phyloP scores from a whole-genome alignment of 2,329 filamentous ascomycete species.

The Exophiala viscosa region DNA sequence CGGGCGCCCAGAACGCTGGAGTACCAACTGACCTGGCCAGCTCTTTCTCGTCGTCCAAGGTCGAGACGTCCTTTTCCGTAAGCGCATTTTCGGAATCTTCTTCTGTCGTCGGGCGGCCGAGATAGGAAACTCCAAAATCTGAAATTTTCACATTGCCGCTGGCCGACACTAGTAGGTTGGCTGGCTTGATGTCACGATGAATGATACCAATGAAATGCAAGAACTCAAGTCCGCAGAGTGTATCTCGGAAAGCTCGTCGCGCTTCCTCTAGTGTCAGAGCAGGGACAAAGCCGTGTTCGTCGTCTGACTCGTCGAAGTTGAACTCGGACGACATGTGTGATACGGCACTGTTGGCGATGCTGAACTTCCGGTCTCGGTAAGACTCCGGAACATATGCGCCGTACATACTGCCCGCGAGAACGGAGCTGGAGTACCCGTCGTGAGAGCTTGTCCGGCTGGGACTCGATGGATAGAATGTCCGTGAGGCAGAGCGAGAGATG shows the following conservation, averaged over 20 bases:
- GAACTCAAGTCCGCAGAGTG: slow-evolving; percentile 88
- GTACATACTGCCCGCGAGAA: slow-evolving; percentile 74
- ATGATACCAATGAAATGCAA: slow-evolving; percentile 95
- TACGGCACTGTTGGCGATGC: slow-evolving; percentile 60
- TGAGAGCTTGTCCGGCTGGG: slow-evolving; percentile 17
- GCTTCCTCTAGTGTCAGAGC: slow-evolving; percentile 84
- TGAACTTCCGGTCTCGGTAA: slow-evolving; percentile 67
- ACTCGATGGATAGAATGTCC: slow-evolving; percentile 18
- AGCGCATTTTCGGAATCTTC: slow-evolving; percentile 68
- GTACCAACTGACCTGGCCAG: slow-evolving; percentile 98
- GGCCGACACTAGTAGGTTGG: slow-evolving; percentile 83
- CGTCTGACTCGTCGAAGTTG: slow-evolving; percentile 53
- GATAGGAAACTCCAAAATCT: slow-evolving; percentile 97
- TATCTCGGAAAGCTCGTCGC: slow-evolving; percentile 83
- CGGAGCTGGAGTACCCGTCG: slow-evolving; percentile 31
- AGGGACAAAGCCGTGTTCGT: slow-evolving; percentile 89
- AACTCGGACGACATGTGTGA: slow-evolving; percentile 43
- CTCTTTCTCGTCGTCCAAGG: slow-evolving; percentile 89
- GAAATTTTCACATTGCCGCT: slow-evolving; percentile 93
- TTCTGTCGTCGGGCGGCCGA: slow-evolving; percentile 80
- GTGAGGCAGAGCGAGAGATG: slow-evolving; percentile 32
- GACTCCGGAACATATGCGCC: slow-evolving; percentile 62
- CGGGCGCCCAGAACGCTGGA: slow-evolving; percentile 94
- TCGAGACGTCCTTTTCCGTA: slow-evolving; percentile 75
- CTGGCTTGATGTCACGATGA: slow-evolving; percentile 98